These are phyloP conservation scores for Isatis lusitanica DNA, from an alignment of 441 rosid species.

Conservation along the genomic window DNA sequence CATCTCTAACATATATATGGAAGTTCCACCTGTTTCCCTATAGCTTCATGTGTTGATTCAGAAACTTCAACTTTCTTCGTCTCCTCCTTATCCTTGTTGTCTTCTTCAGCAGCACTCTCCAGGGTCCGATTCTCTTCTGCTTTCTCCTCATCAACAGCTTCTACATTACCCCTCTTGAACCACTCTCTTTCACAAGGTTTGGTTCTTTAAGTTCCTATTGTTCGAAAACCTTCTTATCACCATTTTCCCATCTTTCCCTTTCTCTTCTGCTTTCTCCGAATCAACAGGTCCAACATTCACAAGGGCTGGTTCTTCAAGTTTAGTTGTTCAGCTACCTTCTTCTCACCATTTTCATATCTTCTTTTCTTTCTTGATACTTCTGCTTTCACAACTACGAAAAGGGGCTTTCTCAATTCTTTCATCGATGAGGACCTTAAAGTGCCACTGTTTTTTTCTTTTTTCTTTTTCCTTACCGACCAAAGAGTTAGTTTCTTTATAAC, in stretches of 20 bases:
- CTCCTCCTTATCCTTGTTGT: conserved; percentile 27
- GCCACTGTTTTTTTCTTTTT: background rate
- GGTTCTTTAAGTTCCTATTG: no score
- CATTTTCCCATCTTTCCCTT: conserved; percentile 4
- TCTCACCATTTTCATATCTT: conserved; percentile 13
- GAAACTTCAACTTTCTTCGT: background rate
- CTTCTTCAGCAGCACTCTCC: conserved; percentile 21
- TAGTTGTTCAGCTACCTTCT: conserved; percentile 26
- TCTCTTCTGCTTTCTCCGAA: conserved; percentile 17
- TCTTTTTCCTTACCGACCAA: background rate
- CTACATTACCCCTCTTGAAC: background rate
- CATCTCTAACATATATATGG: background rate
- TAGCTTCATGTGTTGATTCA: conserved; percentile 14
- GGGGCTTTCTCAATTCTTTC: background rate
- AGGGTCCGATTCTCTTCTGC: conserved; percentile 18
- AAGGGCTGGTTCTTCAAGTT: conserved; percentile 14
- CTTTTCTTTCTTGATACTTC: conserved; percentile 19
- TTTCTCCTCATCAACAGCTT: conserved; percentile 16
- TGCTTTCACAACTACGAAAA: conserved; percentile 3
- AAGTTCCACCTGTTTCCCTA: conserved; percentile 24
- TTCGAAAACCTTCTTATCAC: conserved; percentile 17
- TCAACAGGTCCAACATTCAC: conserved; percentile 14
- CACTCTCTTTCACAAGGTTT: no score
- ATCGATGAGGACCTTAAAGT: background rate
- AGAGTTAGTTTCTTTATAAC: background rate